Evolutionary conservation across 2,329 filamentous ascomycete species (phyloP), one percentile per base, ranked within the genome.

Genomic region (Geosmithia putterillii): DNA sequence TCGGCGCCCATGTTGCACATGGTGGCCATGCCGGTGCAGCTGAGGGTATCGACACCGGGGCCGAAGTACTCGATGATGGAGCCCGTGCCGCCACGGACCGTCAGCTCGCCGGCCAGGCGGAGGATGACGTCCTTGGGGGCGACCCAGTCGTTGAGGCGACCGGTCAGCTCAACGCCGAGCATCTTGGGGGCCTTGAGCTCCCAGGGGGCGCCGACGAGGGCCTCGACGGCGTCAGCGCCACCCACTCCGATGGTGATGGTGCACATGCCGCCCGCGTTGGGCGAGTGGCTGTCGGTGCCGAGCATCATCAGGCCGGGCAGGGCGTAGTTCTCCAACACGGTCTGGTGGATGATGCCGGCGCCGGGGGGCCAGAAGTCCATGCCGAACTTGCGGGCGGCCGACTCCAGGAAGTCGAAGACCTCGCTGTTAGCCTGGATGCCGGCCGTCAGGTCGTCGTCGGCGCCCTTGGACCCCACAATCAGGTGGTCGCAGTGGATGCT

Each of bases 401-500:
- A 94, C 71, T 95, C 90, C 45, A 98, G 66, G 62, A 98, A 98
- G 64, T 95, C 87, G 59, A 95, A 98, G 1, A 98, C 89, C 70
- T 98, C 92, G 62, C 88, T 88, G 65, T 98, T 98, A 40, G 85
- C 83, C 63, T 82, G 73, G 48, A 98, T 94, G 37, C 88, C 92
- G 25, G 82, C 78, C 22, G 83, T 77, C 48, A 98, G 67, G 66
- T 98, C 92, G 20, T 79, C 76, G 54, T 90, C 82, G 32, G 90
- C 92, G 46, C 92, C 92, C 59, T 81, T 84, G 65, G 94, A 83
- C 45, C 90, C 92, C 23, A 96, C 90, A 66, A 98, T 96, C 80
- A 98, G 82, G 64, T 98, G 92, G 68, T 98, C 92, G 66, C 92
- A 98, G 69, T 98, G 92, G 53, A 96, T 95, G 62, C 89, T 95